Evolutionary conservation across 2,329 filamentous ascomycete species (phyloP).

Genomic region (Aspergillus pseudonomiae): DNA sequence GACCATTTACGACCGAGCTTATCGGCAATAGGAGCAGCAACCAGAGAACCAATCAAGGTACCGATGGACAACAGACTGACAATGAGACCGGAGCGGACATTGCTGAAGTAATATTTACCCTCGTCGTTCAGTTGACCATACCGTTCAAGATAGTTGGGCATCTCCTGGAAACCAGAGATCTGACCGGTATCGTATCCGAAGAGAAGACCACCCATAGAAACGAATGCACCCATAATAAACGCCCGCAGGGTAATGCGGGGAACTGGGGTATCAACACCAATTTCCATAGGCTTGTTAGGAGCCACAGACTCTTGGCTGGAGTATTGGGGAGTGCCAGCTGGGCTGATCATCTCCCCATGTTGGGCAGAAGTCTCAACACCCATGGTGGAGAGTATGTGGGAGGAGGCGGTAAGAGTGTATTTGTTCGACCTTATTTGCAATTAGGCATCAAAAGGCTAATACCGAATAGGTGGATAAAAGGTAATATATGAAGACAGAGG

Average conservation of each 20-base stretch:
- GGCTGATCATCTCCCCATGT: constrained; percentile 37
- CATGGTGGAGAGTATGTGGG: constrained; percentile 25
- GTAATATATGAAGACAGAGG: neutral
- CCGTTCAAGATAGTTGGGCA: constrained; percentile 44
- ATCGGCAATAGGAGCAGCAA: constrained; percentile 46
- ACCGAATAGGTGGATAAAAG: neutral
- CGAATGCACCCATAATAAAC: constrained; percentile 46
- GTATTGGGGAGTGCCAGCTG: constrained; percentile 24
- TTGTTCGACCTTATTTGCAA: neutral
- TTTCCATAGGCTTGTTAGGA: constrained; percentile 26
- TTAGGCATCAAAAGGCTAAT: neutral
- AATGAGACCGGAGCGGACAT: constrained; percentile 47
- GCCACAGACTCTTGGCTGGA: constrained; percentile 30
- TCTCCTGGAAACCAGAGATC: constrained; percentile 49
- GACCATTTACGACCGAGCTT: constrained; percentile 47
- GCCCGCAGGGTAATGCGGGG: constrained; percentile 42
- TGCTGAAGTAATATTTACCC: constrained; percentile 41
- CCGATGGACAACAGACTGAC: constrained; percentile 48
- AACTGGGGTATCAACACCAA: constrained; percentile 34
- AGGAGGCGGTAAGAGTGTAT: neutral
- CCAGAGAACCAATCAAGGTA: constrained; percentile 46
- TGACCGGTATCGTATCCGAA: constrained; percentile 51
- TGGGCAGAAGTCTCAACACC: constrained; percentile 32
- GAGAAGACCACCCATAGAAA: constrained; percentile 52
- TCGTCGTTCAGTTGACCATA: constrained; percentile 39